These are phyloP conservation scores for Phytophthora rubi DNA, from an alignment of 352 stramenopile species.

Conservation along the genomic window DNA sequence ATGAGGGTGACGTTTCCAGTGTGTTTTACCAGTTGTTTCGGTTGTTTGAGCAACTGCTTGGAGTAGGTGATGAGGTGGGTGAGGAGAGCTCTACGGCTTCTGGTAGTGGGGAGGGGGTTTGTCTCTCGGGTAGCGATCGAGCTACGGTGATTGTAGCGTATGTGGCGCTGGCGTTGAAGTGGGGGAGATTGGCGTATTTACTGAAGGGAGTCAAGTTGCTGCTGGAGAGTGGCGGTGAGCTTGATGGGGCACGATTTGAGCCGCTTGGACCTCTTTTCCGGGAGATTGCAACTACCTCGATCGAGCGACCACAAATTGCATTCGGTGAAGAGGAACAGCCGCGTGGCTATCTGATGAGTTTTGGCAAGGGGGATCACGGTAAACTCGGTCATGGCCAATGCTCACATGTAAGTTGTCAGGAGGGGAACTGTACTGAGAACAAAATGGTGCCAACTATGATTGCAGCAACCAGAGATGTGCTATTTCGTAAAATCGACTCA, in stretches of 20 bases:
- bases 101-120: neutral
- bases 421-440: constrained; percentile 87
- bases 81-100: neutral
- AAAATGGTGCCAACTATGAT: constrained; percentile 74
- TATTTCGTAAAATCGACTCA: constrained; percentile 79
- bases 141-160: constrained; percentile 54
- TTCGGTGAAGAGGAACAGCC: constrained; percentile 37
- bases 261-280: constrained; percentile 42
- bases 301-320: constrained; percentile 31
- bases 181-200: constrained; percentile 59
- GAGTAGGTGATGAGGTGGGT: constrained; percentile 1
- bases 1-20: constrained; percentile 29
- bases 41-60: constrained; percentile 52
- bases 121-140: constrained; percentile 35
- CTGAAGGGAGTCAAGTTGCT: constrained; percentile 51
- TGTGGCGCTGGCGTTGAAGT: constrained; percentile 75
- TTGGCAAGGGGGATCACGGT: constrained; percentile 85
- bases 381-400: constrained; percentile 85
- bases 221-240: constrained; percentile 29
- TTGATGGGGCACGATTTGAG: constrained; percentile 32
- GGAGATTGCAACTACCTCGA: constrained; percentile 43
- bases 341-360: constrained; percentile 76
- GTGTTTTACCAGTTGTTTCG: constrained; percentile 66
- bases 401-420: constrained; percentile 61
- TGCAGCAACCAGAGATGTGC: constrained; percentile 50